Conservation (phyloP, 2,329 filamentous ascomycete species). For the Aspergillus fumigatus region DNA sequence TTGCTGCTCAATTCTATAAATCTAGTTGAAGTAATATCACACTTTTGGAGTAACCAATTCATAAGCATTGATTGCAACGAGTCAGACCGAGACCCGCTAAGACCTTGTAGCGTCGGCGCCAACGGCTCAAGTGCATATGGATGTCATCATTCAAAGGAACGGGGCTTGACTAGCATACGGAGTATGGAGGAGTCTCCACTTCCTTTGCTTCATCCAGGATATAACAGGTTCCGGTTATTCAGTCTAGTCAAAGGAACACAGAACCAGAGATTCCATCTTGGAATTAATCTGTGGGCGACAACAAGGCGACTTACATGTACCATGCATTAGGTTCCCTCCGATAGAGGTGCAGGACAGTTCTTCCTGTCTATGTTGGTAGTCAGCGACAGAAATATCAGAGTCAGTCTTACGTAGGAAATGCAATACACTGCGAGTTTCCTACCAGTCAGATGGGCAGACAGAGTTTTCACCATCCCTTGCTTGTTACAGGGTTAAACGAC, state of each 20-base stretch:
- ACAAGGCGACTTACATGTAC: not conserved
- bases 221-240: not conserved
- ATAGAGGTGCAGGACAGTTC: not conserved
- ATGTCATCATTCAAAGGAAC: not conserved
- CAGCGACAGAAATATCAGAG: not conserved
- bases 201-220: not conserved
- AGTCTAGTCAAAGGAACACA: no score
- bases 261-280: not conserved
- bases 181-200: not conserved
- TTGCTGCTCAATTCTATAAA: no score
- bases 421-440: not conserved
- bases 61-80: not conserved
- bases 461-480: not conserved
- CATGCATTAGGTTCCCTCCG: not conserved
- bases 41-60: not conserved
- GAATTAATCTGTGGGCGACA: not conserved
- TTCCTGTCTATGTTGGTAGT: not conserved
- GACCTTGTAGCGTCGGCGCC: not conserved
- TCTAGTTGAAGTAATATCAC: not conserved
- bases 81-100: not conserved
- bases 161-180: not conserved
- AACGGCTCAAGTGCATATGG: not conserved
- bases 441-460: not conserved
- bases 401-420: not conserved
- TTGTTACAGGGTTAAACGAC: not conserved